Conservation (phyloP, 2,329 filamentous ascomycete genomes). For the Ophiosphaerella herpotricha region DNA sequence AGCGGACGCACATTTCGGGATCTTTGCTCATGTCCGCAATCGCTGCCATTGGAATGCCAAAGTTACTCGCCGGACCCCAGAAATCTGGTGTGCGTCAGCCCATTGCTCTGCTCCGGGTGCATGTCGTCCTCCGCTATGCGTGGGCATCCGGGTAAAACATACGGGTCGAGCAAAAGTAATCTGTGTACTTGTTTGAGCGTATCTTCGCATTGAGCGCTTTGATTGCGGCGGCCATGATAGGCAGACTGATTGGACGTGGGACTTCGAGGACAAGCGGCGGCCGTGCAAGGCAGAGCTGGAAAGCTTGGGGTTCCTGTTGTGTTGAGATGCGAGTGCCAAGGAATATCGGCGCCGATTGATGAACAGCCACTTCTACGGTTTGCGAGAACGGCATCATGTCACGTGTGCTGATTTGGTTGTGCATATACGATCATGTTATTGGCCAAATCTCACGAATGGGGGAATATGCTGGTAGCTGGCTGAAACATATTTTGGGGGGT, state of each 20-base stretch:
- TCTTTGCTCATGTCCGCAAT: constrained; percentile 60
- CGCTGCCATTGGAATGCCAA: constrained; percentile 59
- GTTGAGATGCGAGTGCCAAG: constrained; percentile 10
- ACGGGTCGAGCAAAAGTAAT: constrained; percentile 61
- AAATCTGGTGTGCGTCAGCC: constrained; percentile 49
- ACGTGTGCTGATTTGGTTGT: neutral
- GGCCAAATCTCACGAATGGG: neutral
- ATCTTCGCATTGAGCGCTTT: constrained; percentile 60
- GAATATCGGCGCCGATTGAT: neutral
- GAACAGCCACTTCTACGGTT: constrained; percentile 1
- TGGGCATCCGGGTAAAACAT: constrained; percentile 35
- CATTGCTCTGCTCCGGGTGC: neutral
- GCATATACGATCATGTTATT: neutral
- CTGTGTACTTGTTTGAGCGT: constrained; percentile 54
- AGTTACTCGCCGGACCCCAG: constrained; percentile 59
- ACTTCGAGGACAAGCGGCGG: constrained; percentile 6
- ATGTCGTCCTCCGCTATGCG: no score
- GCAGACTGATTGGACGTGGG: constrained; percentile 9
- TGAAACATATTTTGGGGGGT: neutral
- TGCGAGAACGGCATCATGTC: constrained; percentile 3
- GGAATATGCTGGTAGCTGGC: neutral
- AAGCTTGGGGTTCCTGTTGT: constrained; percentile 11
- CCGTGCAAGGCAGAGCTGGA: neutral
- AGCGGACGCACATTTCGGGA: constrained; percentile 53
- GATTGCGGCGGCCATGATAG: constrained; percentile 57